Conservation (phyloP, 257 asterid species). For the Petunia secreta region DNA sequence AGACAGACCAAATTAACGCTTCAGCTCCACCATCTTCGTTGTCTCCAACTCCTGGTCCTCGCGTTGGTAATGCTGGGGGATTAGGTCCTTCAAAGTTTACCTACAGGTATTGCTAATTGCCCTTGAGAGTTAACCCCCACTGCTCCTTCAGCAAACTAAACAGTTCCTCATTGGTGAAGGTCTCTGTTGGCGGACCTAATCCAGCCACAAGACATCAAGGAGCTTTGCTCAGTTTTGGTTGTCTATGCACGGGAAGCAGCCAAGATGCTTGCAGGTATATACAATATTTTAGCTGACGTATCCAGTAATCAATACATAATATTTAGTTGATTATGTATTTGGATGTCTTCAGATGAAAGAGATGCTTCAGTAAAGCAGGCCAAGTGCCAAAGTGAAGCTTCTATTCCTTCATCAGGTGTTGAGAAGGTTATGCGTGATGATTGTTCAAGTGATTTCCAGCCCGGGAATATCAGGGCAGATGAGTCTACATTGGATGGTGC, state of each 20-base stretch:
- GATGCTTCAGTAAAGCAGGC: conserved; percentile 18
- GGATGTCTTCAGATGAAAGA: conserved; percentile 18
- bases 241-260: conserved; percentile 37
- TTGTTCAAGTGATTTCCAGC: conserved; percentile 23
- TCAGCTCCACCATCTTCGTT: conserved; percentile 28
- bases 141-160: conserved; percentile 25
- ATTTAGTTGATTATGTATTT: not conserved
- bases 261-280: conserved; percentile 37
- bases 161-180: conserved; percentile 31
- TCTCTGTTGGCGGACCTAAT: conserved; percentile 41
- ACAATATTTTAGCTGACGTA: not conserved
- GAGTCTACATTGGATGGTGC: conserved; percentile 31
- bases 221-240: conserved; percentile 37
- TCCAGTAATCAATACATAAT: not conserved
- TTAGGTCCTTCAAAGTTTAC: conserved; percentile 35
- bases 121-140: not conserved
- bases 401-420: conserved; percentile 13
- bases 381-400: conserved; percentile 6
- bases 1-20: conserved; percentile 30
- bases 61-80: conserved; percentile 31
- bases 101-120: conserved; percentile 35
- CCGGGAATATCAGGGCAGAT: not conserved
- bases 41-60: conserved; percentile 26
- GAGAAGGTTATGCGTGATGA: conserved; percentile 25
- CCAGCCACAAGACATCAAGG: conserved; percentile 37